Percentiles rank a stretch among this genome's conserved stretches.
These are phyloP conservation scores for Trametes villosa DNA, from an alignment of 768 basidiomycete species.

Conservation along the genomic window DNA sequence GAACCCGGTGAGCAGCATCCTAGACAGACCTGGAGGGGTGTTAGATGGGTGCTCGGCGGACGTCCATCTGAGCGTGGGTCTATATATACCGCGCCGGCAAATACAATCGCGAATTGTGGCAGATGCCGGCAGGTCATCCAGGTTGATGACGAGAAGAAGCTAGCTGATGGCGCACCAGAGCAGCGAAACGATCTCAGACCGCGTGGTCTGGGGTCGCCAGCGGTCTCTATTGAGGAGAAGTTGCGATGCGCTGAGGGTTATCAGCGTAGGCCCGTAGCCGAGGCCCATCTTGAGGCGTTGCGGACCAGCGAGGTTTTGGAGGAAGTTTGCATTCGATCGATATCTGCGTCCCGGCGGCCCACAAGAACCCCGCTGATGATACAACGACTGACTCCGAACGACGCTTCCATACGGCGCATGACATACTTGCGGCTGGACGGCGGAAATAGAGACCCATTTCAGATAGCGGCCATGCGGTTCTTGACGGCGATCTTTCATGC, in stretches of 20 bases:
- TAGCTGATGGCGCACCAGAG: no score
- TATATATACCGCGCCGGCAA: neutral
- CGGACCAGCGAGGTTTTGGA: no score
- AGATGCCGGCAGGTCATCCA: neutral
- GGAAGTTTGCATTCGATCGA: neutral
- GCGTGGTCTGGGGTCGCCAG: no score
- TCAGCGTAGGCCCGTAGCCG: no score
- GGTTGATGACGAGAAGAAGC: neutral
- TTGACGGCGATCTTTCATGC: neutral
- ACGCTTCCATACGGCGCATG: no score
- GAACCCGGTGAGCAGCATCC: constrained; percentile 15
- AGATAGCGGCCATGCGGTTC: neutral
- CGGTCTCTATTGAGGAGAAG: no score
- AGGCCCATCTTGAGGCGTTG: no score
- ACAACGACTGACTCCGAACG: no score
- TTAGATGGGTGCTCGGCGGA: constrained; percentile 5
- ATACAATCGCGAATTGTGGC: neutral
- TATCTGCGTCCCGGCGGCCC: neutral
- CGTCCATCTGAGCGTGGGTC: neutral
- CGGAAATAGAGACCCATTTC: neutral
- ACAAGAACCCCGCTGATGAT: no score
- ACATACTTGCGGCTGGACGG: neutral
- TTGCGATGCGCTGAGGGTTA: no score
- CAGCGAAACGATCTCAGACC: no score
- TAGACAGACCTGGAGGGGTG: neutral